Evolutionary conservation across 257 asterid species (phyloP).

Genomic region (Jasminum sambac): DNA sequence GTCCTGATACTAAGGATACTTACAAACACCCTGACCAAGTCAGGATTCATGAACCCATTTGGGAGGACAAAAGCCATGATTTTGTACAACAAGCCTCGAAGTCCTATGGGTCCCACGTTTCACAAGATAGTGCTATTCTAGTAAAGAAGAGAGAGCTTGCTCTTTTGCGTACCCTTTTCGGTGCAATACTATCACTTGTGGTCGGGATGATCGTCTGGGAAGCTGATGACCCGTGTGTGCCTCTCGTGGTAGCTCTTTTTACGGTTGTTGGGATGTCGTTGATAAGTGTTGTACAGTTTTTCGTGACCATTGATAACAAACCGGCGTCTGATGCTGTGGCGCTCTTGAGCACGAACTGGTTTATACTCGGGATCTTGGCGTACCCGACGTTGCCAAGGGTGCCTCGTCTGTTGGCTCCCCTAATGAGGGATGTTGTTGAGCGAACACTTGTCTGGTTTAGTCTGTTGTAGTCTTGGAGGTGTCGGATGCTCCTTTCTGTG

Average conservation of each 20-base stretch:
- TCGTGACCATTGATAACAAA: slow-evolving; percentile 37
- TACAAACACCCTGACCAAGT: slow-evolving; percentile 7
- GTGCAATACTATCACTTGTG: slow-evolving; percentile 46
- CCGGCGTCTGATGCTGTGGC: slow-evolving; percentile 53
- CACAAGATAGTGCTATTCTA: slow-evolving; percentile 11
- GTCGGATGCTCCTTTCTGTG: neutral
- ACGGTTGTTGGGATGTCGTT: slow-evolving; percentile 53
- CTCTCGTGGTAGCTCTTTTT: slow-evolving; percentile 59
- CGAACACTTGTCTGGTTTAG: neutral
- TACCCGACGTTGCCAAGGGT: slow-evolving; percentile 52
- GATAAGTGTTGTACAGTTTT: slow-evolving; percentile 44
- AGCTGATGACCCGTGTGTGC: slow-evolving; percentile 65
- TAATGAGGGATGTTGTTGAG: slow-evolving; percentile 16
- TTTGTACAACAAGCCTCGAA: slow-evolving; percentile 6
- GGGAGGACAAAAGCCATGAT: slow-evolving; percentile 22
- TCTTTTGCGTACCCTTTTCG: slow-evolving; percentile 50
- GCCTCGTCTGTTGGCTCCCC: slow-evolving; percentile 34
- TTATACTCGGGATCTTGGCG: slow-evolving; percentile 57
- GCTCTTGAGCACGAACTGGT: slow-evolving; percentile 79
- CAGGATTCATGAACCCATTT: neutral
- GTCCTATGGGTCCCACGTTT: neutral
- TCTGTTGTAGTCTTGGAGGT: neutral
- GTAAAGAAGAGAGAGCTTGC: slow-evolving; percentile 45
- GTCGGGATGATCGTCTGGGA: slow-evolving; percentile 66
- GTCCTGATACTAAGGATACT: neutral